Percentiles rank a stretch among this genome's conserved stretches.
These are phyloP conservation scores for Colletotrichum melonis DNA, from an alignment of 2,329 filamentous ascomycete species.

Conservation along the genomic window DNA sequence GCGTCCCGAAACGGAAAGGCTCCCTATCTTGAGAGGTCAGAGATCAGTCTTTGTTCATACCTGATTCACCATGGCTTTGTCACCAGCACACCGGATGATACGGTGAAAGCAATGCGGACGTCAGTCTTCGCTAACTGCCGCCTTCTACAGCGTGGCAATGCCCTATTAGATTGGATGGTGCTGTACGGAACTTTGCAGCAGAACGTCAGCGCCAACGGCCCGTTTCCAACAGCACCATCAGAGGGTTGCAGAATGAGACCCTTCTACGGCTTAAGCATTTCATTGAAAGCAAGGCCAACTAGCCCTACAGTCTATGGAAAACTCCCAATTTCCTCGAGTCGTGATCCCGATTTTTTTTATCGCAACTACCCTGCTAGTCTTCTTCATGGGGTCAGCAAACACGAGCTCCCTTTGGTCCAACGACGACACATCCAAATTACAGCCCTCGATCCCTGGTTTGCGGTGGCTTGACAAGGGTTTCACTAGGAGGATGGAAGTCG, in stretches of 20 bases:
- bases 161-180: background rate
- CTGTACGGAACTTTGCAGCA: background rate
- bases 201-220: background rate
- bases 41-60: background rate
- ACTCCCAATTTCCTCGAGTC: background rate
- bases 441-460: background rate
- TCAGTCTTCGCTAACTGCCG: background rate
- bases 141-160: background rate
- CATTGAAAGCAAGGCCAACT: background rate
- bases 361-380: background rate
- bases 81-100: background rate
- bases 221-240: background rate
- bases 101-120: background rate
- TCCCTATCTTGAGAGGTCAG: background rate
- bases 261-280: background rate
- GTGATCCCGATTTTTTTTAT: background rate
- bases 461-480: constrained; percentile 32
- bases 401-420: background rate
- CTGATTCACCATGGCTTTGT: background rate
- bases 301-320: too few species aligned
- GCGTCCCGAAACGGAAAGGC: background rate
- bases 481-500: constrained; percentile 17
- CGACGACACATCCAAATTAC: background rate
- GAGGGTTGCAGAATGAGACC: background rate
- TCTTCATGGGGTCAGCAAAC: background rate